Percentiles rank a stretch among this genome's conserved stretches.
These are phyloP conservation scores for Comarum palustre DNA, from an alignment of 306 rosid species.

Conservation along the genomic window DNA sequence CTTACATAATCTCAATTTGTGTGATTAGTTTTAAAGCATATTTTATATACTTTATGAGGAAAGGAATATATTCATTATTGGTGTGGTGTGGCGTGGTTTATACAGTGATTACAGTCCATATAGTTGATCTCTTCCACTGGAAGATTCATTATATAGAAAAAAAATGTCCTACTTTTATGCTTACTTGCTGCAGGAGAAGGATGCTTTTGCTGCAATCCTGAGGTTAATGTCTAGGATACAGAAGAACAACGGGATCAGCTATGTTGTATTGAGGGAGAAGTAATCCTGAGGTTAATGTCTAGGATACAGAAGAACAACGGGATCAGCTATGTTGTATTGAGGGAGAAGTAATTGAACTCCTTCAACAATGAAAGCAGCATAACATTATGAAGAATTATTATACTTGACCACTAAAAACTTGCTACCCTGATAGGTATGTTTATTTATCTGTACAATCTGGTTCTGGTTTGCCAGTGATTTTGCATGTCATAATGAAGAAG, in stretches of 20 bases:
- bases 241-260: constrained; percentile 65
- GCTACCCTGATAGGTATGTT: background rate
- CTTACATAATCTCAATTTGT: background rate
- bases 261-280: constrained; percentile 63
- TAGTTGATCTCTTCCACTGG: background rate
- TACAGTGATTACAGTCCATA: background rate
- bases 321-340: constrained; percentile 67
- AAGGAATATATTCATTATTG: background rate
- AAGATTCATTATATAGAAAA: background rate
- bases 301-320: constrained; percentile 81
- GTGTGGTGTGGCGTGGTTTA: background rate
- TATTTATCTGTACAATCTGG: background rate
- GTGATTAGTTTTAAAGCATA: background rate
- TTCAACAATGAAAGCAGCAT: background rate
- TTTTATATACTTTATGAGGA: background rate
- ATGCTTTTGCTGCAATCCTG: constrained; percentile 80
- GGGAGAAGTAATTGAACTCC: constrained; percentile 37
- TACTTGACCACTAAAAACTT: background rate
- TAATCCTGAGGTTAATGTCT: constrained; percentile 72
- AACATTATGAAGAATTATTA: background rate
- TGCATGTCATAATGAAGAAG: background rate
- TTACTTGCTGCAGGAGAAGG: constrained; percentile 66
- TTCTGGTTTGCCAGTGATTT: background rate
- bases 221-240: constrained; percentile 87
- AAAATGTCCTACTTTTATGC: constrained; percentile 1